A percentile compares a stretch with the other conserved stretches of the same genome.
These are phyloP conservation scores for Phialocephala subalpina DNA, from an alignment of 2,329 filamentous ascomycete genomes.

Conservation along the genomic window DNA sequence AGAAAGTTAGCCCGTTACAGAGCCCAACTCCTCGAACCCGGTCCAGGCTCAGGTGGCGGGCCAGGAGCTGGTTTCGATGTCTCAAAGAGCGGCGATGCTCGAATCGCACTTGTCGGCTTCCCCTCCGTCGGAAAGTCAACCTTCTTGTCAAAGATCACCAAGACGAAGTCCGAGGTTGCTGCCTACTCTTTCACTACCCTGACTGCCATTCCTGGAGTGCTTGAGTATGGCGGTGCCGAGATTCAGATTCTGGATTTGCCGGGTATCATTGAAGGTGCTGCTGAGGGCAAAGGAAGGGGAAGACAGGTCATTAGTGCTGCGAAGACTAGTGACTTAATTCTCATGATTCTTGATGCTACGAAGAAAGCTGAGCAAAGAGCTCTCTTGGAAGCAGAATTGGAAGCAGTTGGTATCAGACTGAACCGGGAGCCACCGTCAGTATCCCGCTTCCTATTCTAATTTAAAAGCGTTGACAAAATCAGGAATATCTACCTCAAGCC, in stretches of 20 bases:
- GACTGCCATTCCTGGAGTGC: conserved; percentile 94
- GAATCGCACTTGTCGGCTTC: conserved; percentile 98
- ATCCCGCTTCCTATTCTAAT: neutral
- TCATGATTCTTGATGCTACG: conserved; percentile 97
- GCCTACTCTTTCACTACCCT: conserved; percentile 98
- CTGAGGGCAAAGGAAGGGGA: conserved; percentile 94
- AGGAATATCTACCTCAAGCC: conserved; percentile 97
- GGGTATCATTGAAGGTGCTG: conserved; percentile 96
- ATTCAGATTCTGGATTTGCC: conserved; percentile 98
- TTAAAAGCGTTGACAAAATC: neutral
- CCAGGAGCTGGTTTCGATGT: conserved; percentile 91
- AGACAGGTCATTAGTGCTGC: conserved; percentile 97
- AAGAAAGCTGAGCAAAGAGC: conserved; percentile 94
- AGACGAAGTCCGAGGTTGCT: conserved; percentile 94
- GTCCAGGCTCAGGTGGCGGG: conserved; percentile 77
- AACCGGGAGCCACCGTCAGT: conserved; percentile 89
- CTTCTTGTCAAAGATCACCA: conserved; percentile 98
- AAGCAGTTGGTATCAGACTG: conserved; percentile 92
- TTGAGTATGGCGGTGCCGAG: conserved; percentile 97
- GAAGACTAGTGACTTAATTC: conserved; percentile 95
- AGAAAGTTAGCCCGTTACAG: conserved; percentile 96
- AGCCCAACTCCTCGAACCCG: conserved; percentile 92
- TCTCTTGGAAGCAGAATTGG: conserved; percentile 88
- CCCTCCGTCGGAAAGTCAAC: conserved; percentile 99
- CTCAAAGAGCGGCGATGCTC: conserved; percentile 93